Conservation (phyloP, 208 protist species). For the Acanthamoeba quina region DNA sequence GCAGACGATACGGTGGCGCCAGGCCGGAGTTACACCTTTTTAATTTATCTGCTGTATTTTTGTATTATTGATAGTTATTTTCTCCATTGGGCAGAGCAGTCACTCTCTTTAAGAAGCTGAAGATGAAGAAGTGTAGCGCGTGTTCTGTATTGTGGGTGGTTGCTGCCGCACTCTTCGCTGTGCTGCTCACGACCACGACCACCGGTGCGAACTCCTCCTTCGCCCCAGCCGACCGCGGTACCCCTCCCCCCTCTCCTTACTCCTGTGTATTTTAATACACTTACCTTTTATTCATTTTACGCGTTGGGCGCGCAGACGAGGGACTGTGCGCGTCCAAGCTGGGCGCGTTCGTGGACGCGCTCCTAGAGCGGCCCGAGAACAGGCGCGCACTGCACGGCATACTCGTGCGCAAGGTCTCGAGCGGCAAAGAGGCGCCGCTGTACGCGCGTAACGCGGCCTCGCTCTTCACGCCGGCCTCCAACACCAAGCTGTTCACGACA, state of each 20-base stretch:
- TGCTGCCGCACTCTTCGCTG: not conserved
- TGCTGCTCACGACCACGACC: not conserved
- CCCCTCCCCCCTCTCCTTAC: too few species aligned
- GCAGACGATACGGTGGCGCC: too few species aligned
- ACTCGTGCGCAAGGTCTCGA: not conserved
- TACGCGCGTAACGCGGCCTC: not conserved
- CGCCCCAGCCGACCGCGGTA: too few species aligned
- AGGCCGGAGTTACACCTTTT: too few species aligned
- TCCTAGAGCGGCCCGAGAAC: not conserved
- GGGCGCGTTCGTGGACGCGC: not conserved
- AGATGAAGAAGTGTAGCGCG: too few species aligned
- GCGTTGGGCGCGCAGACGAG: not conserved
- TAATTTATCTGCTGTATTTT: too few species aligned
- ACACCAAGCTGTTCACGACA: slow-evolving; percentile 28
- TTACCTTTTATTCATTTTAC: too few species aligned
- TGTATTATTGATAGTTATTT: too few species aligned
- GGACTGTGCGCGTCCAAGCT: slow-evolving; percentile 6
- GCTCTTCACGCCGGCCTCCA: slow-evolving; percentile 33
- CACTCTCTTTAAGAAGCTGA: too few species aligned
- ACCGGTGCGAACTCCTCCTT: not conserved
- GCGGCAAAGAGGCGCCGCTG: not conserved
- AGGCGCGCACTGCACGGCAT: slow-evolving; percentile 16
- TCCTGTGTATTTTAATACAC: too few species aligned
- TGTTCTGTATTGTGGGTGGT: not conserved
- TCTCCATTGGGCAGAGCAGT: too few species aligned